Conservation (phyloP, 768 basidiomycete species). For the Sutorius australiensis region DNA sequence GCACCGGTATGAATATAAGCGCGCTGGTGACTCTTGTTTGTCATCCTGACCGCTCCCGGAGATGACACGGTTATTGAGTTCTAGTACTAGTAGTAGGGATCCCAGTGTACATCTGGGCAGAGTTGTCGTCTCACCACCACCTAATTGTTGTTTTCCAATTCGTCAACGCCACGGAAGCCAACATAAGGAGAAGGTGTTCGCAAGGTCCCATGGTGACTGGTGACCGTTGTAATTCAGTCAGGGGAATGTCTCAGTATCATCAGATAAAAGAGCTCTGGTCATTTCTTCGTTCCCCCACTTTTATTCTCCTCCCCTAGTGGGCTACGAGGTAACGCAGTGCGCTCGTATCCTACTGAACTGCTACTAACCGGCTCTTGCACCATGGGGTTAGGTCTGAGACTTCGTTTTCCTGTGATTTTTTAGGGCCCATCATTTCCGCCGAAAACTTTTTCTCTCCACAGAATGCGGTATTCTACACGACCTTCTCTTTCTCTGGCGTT, state of each 20-base stretch:
- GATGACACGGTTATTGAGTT: too few species aligned
- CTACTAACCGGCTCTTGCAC: not conserved
- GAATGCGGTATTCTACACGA: constrained; percentile 10
- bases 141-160: not conserved
- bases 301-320: constrained; percentile 7
- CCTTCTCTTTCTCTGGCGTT: constrained; percentile 14
- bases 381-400: constrained; percentile 21
- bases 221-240: constrained; percentile 9
- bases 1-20: not conserved
- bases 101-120: too few species aligned
- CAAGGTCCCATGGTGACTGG: constrained; percentile 8
- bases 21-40: too few species aligned
- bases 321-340: constrained; percentile 7
- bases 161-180: not conserved
- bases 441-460: not conserved
- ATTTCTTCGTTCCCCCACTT: not conserved
- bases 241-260: not conserved
- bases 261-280: constrained; percentile 8
- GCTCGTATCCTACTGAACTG: not conserved
- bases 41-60: too few species aligned
- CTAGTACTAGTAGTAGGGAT: too few species aligned
- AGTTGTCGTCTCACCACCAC: not conserved
- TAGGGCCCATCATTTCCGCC: too few species aligned
- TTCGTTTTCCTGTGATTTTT: constrained; percentile 15
- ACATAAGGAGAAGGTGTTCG: not conserved